Evolutionary conservation across 805 yeast genomes (phyloP), one percentile per base, ranked within the genome.

Genomic region (Grigorovia transvaalensis): DNA sequence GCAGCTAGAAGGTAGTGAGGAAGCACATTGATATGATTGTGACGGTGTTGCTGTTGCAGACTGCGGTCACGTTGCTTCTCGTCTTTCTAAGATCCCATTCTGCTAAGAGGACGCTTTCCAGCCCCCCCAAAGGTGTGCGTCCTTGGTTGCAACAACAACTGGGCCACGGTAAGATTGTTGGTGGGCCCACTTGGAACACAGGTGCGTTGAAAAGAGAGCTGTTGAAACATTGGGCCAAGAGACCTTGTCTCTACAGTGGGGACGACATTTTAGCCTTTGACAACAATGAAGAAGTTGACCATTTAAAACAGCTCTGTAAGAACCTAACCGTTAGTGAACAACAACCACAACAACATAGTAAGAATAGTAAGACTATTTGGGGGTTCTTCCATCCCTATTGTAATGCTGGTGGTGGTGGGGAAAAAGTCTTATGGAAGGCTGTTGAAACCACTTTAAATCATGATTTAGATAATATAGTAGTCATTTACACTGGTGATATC

Each of bases 381-480:
- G 99, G 98, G 6, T 90, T 85, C 62, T 89, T 93, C 72, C 99
- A 93, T 69, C 99, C 99, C 0, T 86, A 84, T 60, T 89, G 96
- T 56, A 87, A 86, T 64, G 95, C 96, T 43, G 96, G 95, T 46
- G 99, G 99, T 18, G 99, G 99, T 33, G 99, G 99, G 23, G 99
- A 93, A 65, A 79, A 91, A 52, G 99, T 93, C 0, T 72, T 93
- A 44, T 93, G 99, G 99, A 89, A 87, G 51, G 96, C 96, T 0
- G 87, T 91, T 7, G 76, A 79, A 57, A 75, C 83, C 35, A 85
- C 96, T 0, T 71, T 90, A 53, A 57, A 66, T 9, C 68, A 72
- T 20, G 73, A 75, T 54, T 68, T 70, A 7, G 61, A 68, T 30
- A 80, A 81, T 58, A 69, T 86, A 8, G 85, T 77, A 1, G 82